A percentile compares a stretch with the other conserved stretches of the same genome.
Evolutionary conservation across 2,329 filamentous ascomycete species (phyloP).

Genomic region (Microsporum canis): DNA sequence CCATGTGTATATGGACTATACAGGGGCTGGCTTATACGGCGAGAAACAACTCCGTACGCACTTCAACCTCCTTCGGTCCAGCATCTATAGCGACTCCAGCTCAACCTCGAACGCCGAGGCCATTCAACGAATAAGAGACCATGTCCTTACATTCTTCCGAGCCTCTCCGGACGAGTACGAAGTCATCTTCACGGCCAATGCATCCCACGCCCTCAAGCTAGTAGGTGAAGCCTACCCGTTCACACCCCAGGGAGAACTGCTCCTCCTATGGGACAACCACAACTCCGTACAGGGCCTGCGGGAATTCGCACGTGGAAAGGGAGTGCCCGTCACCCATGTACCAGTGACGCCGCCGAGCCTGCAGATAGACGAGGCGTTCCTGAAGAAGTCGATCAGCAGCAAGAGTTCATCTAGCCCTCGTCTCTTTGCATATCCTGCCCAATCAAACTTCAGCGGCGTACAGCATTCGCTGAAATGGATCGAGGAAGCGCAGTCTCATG

Average conservation of each 20-base stretch:
- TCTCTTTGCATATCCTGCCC: conserved; percentile 55
- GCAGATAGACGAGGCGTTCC: conserved; percentile 2
- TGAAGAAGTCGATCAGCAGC: neutral
- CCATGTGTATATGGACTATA: conserved; percentile 12
- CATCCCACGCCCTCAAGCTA: conserved; percentile 52
- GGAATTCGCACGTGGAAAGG: conserved; percentile 17
- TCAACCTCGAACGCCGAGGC: conserved; percentile 51
- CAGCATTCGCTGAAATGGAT: conserved; percentile 50
- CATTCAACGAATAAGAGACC: conserved; percentile 44
- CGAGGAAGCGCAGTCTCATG: conserved; percentile 17
- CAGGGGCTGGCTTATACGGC: conserved; percentile 9
- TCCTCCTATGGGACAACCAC: conserved; percentile 49
- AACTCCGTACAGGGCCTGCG: conserved; percentile 51
- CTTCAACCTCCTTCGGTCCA: conserved; percentile 20
- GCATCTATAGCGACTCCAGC: conserved; percentile 58
- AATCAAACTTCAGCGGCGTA: conserved; percentile 59
- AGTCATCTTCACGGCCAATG: conserved; percentile 51
- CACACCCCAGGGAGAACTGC: conserved; percentile 37
- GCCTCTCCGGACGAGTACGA: conserved; percentile 50
- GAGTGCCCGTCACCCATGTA: conserved; percentile 6
- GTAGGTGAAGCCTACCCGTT: conserved; percentile 30
- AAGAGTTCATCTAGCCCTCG: conserved; percentile 21
- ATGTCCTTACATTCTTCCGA: conserved; percentile 47
- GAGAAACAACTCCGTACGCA: conserved; percentile 10
- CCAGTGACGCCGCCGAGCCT: conserved; percentile 5